These are phyloP conservation scores for Funneliformis mosseae DNA, from an alignment of 192 early-diverging fungal species.

Conservation along the genomic window DNA sequence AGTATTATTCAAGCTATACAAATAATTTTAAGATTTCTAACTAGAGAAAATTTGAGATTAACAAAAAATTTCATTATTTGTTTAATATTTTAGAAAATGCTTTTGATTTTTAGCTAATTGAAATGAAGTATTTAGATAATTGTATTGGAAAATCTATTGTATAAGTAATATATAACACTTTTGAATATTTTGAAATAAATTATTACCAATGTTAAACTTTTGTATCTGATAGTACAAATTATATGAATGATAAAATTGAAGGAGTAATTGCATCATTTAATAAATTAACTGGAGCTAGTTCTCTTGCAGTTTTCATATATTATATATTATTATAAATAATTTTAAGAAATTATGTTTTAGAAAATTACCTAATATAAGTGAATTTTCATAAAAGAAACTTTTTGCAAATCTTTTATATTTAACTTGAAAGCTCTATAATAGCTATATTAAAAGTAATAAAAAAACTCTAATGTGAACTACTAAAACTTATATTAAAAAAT, in stretches of 20 bases:
- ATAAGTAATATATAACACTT: not conserved
- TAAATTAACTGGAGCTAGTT: not conserved
- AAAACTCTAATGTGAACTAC: not conserved
- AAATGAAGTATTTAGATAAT: not conserved
- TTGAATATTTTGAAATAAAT: not conserved
- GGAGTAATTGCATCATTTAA: not conserved
- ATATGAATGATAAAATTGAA: not conserved
- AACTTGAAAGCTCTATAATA: not conserved
- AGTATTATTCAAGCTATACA: not conserved
- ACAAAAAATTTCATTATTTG: not conserved
- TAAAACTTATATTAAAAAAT: constrained; percentile 1
- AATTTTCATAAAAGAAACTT: not conserved
- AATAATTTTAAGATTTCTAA: not conserved
- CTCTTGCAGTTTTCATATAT: not conserved
- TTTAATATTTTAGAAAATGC: not conserved
- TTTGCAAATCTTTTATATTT: not conserved
- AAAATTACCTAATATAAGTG: not conserved
- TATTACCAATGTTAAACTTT: not conserved
- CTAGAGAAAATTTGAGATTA: not conserved
- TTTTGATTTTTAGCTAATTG: not conserved
- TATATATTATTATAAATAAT: not conserved
- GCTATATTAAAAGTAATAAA: not conserved
- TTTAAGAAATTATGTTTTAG: not conserved
- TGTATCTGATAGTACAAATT: not conserved
- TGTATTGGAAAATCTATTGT: not conserved